These are phyloP conservation scores for Metschnikowia cerradonensis DNA, from an alignment of 805 yeast genomes.

Conservation along the genomic window DNA sequence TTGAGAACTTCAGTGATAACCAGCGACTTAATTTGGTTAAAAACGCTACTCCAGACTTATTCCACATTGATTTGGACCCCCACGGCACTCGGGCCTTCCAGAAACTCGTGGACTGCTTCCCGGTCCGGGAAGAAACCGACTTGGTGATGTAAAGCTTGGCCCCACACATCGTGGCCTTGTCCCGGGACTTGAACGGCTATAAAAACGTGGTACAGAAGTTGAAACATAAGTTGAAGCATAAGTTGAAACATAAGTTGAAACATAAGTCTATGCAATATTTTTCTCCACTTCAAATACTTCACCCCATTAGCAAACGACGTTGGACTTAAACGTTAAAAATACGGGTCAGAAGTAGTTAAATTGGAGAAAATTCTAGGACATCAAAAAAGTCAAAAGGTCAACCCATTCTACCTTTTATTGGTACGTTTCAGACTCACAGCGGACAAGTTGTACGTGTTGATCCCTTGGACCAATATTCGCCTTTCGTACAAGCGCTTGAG, in stretches of 20 bases:
- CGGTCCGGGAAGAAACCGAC: conserved; percentile 65
- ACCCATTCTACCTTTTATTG: too few relatives aligned
- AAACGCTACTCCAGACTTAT: conserved; percentile 69
- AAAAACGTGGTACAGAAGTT: conserved; percentile 85
- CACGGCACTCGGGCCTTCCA: conserved; percentile 97
- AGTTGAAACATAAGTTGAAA: conserved; percentile 60
- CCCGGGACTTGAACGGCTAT: conserved; percentile 82
- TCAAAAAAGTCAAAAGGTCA: too few relatives aligned
- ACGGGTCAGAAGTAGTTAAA: too few relatives aligned
- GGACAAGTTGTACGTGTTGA: conserved; percentile 8
- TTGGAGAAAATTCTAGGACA: too few relatives aligned
- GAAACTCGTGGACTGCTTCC: conserved; percentile 79
- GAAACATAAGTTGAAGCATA: conserved; percentile 31
- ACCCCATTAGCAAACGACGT: too few relatives aligned
- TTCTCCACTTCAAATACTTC: too few relatives aligned
- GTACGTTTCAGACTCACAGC: too few relatives aligned
- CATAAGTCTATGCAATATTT: conserved; percentile 6
- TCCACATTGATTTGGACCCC: conserved; percentile 81
- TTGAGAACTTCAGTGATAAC: conserved; percentile 67
- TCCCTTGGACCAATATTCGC: conserved; percentile 17
- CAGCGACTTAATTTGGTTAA: conserved; percentile 69
- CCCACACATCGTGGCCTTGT: conserved; percentile 71
- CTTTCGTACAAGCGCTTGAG: conserved; percentile 9
- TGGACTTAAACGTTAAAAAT: too few relatives aligned
- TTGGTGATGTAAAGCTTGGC: conserved; percentile 57